Conservation (phyloP, 2,329 filamentous ascomycete genomes). For the Leptographium galeiforme region DNA sequence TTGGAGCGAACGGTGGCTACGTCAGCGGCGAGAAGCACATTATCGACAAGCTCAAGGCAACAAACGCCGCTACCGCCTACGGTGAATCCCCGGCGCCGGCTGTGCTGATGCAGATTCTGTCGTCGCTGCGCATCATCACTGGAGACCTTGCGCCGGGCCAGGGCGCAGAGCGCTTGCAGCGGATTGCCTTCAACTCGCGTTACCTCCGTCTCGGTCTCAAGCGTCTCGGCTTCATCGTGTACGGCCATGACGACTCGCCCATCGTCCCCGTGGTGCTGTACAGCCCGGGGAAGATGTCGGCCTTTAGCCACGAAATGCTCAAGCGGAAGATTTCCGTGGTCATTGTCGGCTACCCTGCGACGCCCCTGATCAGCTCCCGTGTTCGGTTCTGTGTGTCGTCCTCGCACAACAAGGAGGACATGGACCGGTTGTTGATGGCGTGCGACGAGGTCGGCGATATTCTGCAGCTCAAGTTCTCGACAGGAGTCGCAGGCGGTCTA, state of each 20-base stretch:
- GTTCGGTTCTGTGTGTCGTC: slow-evolving; percentile 93
- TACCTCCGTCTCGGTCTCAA: slow-evolving; percentile 97
- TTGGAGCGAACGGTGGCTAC: slow-evolving; percentile 95
- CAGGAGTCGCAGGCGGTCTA: slow-evolving; percentile 79
- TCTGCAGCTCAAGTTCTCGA: slow-evolving; percentile 93
- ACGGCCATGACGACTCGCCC: slow-evolving; percentile 93
- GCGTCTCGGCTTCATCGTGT: slow-evolving; percentile 90
- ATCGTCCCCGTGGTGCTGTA: slow-evolving; percentile 92
- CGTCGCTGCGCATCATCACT: slow-evolving; percentile 74
- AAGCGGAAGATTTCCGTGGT: slow-evolving; percentile 96
- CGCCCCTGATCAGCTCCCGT: slow-evolving; percentile 84
- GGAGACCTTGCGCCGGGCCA: slow-evolving; percentile 82
- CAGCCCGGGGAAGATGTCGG: slow-evolving; percentile 97
- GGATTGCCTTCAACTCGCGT: slow-evolving; percentile 94
- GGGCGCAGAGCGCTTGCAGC: slow-evolving; percentile 87
- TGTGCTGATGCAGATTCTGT: slow-evolving; percentile 81
- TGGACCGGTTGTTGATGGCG: slow-evolving; percentile 76
- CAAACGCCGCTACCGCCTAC: slow-evolving; percentile 75
- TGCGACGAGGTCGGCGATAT: slow-evolving; percentile 90
- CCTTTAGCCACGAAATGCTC: slow-evolving; percentile 97
- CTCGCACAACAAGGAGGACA: slow-evolving; percentile 95
- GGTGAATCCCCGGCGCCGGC: slow-evolving; percentile 81
- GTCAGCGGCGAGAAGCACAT: slow-evolving; percentile 79
- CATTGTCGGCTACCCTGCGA: slow-evolving; percentile 93
- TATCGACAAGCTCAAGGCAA: slow-evolving; percentile 78